Percentiles rank a stretch among this genome's conserved stretches.
Conservation (phyloP, 768 basidiomycete genomes). For the Termitomyces sp. region DNA sequence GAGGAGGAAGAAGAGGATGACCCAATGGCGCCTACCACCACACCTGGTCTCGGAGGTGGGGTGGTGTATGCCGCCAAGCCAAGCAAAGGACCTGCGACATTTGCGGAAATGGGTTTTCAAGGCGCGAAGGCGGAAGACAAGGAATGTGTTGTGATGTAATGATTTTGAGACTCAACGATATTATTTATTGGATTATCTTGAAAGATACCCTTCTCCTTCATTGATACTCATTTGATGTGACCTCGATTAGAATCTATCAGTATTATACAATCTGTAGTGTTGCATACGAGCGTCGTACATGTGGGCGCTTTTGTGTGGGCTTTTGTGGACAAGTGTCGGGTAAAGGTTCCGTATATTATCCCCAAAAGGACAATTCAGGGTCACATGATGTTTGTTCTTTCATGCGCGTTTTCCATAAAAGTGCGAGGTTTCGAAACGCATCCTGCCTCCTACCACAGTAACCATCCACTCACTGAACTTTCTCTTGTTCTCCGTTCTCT, state of each 20-base stretch:
- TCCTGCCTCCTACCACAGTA: constrained; percentile 6
- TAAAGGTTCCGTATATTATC: background rate
- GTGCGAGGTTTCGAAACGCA: background rate
- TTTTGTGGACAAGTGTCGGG: background rate
- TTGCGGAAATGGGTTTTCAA: constrained; percentile 92
- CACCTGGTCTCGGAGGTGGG: constrained; percentile 20
- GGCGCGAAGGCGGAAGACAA: constrained; percentile 75
- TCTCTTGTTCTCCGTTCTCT: constrained; percentile 1
- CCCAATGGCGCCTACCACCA: constrained; percentile 11
- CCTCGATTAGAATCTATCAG: background rate
- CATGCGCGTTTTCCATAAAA: constrained; percentile 10
- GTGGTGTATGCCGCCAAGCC: constrained; percentile 22
- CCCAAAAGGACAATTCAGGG: constrained; percentile 8
- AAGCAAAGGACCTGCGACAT: constrained; percentile 61
- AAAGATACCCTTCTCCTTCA: background rate
- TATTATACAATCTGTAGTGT: background rate
- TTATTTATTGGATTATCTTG: background rate
- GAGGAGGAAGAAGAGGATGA: constrained; percentile 6
- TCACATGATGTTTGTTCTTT: constrained; percentile 16
- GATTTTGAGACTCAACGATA: constrained; percentile 16
- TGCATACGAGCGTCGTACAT: background rate
- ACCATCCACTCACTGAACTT: background rate
- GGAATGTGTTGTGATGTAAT: constrained; percentile 86
- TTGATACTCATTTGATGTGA: background rate
- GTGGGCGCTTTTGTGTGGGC: constrained; percentile 1